These are phyloP conservation scores for Scorias spongiosa DNA, from an alignment of 2,329 filamentous ascomycete genomes.

Conservation along the genomic window DNA sequence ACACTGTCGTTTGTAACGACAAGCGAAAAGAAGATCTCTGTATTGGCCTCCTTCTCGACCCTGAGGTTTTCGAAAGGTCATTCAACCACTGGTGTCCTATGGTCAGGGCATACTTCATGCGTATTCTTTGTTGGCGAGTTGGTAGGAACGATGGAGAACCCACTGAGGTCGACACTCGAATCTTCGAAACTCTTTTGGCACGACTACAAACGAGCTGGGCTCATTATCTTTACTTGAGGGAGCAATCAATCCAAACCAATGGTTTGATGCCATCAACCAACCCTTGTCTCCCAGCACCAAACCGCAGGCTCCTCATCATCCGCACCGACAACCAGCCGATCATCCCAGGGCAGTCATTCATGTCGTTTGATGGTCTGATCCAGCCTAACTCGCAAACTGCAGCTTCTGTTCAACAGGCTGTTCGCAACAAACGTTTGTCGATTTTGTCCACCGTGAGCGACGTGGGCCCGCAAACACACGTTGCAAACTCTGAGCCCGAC, in stretches of 20 bases:
- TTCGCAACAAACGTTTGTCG: not conserved
- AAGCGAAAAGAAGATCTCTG: conserved; percentile 56
- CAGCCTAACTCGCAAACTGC: conserved; percentile 15
- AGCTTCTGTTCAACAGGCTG: not conserved
- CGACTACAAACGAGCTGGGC: conserved; percentile 61
- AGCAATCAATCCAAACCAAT: conserved; percentile 44
- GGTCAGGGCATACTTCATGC: conserved; percentile 87
- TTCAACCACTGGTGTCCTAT: conserved; percentile 95
- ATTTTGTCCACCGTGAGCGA: not conserved
- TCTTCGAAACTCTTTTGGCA: conserved; percentile 51
- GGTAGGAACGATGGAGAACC: conserved; percentile 58
- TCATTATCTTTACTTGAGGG: conserved; percentile 61
- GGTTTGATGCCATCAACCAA: conserved; percentile 53
- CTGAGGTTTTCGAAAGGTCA: conserved; percentile 60
- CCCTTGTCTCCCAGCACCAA: conserved; percentile 72
- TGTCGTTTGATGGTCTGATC: conserved; percentile 49
- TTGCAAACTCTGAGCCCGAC: conserved; percentile 11
- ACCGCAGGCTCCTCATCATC: conserved; percentile 76
- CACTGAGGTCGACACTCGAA: conserved; percentile 28
- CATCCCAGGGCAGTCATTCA: conserved; percentile 38
- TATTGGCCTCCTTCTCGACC: conserved; percentile 57
- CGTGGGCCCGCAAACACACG: not conserved
- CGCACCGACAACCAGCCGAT: conserved; percentile 53
- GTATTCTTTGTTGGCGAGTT: conserved; percentile 76
- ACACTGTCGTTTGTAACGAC: conserved; percentile 49